Percentiles rank a stretch among this genome's conserved stretches.
phyloP scores from a whole-genome alignment of 768 basidiomycete genomes.

The Boletus reticuloceps region DNA sequence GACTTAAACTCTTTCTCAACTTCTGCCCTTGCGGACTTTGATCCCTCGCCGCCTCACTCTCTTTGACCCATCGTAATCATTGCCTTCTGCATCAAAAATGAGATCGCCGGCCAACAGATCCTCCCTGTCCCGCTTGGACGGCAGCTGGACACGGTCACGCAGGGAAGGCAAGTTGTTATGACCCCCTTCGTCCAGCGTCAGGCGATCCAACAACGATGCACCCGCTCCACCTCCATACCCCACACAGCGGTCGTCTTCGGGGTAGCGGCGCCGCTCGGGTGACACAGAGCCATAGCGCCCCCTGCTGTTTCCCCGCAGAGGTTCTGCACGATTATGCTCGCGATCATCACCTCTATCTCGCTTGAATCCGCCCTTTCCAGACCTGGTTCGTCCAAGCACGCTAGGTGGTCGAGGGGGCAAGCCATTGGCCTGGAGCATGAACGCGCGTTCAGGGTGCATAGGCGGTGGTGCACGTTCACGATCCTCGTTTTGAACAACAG shows the following conservation, averaged over 20 bases:
- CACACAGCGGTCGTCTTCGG: constrained; percentile 10
- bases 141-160: constrained; percentile 38
- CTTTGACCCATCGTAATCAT: constrained; percentile 24
- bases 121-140: constrained; percentile 31
- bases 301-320: constrained; percentile 11
- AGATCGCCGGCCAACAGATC: constrained; percentile 23
- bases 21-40: constrained; percentile 21
- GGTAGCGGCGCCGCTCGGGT: constrained; percentile 18
- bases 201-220: constrained; percentile 38
- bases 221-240: constrained; percentile 16
- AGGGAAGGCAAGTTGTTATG: constrained; percentile 24
- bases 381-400: constrained; percentile 7
- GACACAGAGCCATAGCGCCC: constrained; percentile 7
- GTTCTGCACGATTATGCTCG: constrained; percentile 21
- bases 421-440: constrained; percentile 27
- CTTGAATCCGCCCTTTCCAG: constrained; percentile 16
- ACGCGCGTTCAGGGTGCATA: constrained; percentile 33
- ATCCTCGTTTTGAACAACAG: constrained; percentile 3
- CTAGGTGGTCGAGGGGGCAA: constrained; percentile 29
- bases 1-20: constrained; percentile 1
- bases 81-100: constrained; percentile 13
- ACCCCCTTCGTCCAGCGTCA: constrained; percentile 26
- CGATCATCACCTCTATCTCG: constrained; percentile 21
- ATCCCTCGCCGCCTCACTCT: constrained; percentile 23
- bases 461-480: constrained; percentile 10